Evolutionary conservation across 495 filamentous ascomycete genomes (phyloP).

Genomic region (Saxophila tyrrhenica): DNA sequence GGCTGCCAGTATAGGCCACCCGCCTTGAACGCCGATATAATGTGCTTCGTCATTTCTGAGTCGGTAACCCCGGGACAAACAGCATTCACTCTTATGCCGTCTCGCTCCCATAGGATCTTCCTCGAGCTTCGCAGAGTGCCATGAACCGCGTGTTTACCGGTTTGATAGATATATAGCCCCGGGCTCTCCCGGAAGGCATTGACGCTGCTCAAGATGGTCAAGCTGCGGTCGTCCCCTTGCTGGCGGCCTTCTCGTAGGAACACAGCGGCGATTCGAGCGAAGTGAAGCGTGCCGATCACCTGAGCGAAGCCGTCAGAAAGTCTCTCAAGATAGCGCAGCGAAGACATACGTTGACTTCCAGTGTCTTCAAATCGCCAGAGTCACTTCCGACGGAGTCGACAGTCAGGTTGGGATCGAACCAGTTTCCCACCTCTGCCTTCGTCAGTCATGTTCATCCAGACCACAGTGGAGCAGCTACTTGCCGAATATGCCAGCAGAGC

Average conservation of each 20-base stretch:
- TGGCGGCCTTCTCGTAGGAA: constrained; percentile 6
- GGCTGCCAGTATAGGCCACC: constrained; percentile 37
- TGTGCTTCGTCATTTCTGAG: constrained; percentile 32
- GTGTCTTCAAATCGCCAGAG: neutral
- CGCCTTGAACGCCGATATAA: constrained; percentile 34
- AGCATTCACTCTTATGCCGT: constrained; percentile 31
- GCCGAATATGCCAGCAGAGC: constrained; percentile 10
- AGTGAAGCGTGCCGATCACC: constrained; percentile 5
- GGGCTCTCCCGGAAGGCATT: constrained; percentile 38
- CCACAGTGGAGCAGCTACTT: neutral
- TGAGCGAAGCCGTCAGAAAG: neutral
- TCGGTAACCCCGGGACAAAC: constrained; percentile 44
- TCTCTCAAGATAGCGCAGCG: neutral
- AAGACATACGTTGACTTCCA: constrained; percentile 12
- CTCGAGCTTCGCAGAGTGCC: neutral
- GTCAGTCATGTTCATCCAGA: neutral
- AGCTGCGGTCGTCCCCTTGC: constrained; percentile 29
- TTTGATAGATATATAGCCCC: constrained; percentile 37
- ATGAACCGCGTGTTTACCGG: constrained; percentile 2
- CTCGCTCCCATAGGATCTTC: constrained; percentile 4
- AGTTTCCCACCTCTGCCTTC: neutral
- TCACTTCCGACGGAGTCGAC: constrained; percentile 5
- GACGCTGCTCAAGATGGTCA: constrained; percentile 35
- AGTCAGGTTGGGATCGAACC: constrained; percentile 6
- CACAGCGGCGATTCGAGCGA: constrained; percentile 13